A percentile compares a stretch with the other conserved stretches of the same genome.
phyloP scores from a whole-genome alignment of 306 rosid genomes.

The Fagus sylvatica region DNA sequence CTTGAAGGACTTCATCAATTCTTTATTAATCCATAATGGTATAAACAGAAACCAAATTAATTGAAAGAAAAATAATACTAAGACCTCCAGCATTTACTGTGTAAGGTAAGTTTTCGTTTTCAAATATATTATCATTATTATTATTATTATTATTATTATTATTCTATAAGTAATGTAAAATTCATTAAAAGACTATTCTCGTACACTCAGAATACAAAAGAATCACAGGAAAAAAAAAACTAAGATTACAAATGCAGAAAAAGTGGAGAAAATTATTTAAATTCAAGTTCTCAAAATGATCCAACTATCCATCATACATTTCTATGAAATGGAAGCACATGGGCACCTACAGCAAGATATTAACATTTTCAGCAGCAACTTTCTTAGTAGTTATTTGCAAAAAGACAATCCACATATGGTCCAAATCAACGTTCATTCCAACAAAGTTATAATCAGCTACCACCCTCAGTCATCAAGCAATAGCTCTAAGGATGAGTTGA shows the following conservation, averaged over 20 bases:
- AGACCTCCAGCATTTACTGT: not conserved
- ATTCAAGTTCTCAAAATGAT: not conserved
- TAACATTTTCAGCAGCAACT: not conserved
- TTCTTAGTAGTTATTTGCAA: not conserved
- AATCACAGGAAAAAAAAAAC: too few relatives aligned
- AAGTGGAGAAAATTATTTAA: not conserved
- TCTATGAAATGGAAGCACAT: not conserved
- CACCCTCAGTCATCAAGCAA: not conserved
- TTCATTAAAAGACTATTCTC: too few relatives aligned
- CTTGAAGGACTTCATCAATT: not conserved
- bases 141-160: too few relatives aligned
- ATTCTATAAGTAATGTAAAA: too few relatives aligned
- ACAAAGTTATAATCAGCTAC: not conserved
- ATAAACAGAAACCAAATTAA: not conserved
- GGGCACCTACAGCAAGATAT: not conserved
- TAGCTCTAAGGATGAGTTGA: too few relatives aligned
- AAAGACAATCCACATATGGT: not conserved
- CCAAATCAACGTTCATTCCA: not conserved
- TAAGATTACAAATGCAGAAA: too few relatives aligned
- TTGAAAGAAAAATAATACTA: too few relatives aligned
- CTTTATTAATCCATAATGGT: not conserved
- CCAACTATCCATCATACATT: not conserved
- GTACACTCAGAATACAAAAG: too few relatives aligned
- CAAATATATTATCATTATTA: not conserved
- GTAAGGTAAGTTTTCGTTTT: not conserved